Base-by-base conservation (phyloP, 23 red algal genomes). In the Cyanidiococcus yangmingshanensis region DNA sequence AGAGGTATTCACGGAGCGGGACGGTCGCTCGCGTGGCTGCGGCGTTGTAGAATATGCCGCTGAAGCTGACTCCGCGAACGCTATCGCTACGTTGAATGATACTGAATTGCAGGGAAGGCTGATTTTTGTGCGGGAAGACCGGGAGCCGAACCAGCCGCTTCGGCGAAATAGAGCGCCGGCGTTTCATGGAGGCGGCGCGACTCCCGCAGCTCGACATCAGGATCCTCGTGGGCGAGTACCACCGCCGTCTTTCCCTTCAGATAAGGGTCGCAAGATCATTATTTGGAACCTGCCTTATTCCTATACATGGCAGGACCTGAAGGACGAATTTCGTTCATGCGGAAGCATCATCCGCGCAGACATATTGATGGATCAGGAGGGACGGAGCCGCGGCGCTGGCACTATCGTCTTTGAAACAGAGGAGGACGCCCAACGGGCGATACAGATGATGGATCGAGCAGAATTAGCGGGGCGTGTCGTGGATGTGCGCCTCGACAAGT, bases 41-140 rank as follows among this genome's bases (percentile, higher is more conserved):
- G 94, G 94, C 1, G 87, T 91, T 29, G 94, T 98, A 58, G 94
- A 98, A 80, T 98, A 89, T 37, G 94, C 85, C 27, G 87, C 94
- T 0, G 82, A 82, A 29, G 87, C 87, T 40, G 79, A 58, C 38
- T 88, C 94, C 29, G 54, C 79, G 7, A 87, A 82, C 33, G 94
- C 94, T 41, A 98, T 98, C 67, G 76, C 79, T 39, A 90, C 87
- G 1, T 83, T 98, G 50, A 91, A 91, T 27, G 89, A 98, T 38
- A 83, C 88, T 21, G 82, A 84, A 54, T 79, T 98, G 0, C 87
- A 98, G 67, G 88, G 94, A 51, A 77, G 94, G 33, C 77, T 74
- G 39, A 87, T 98, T 41, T 98, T 98, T 75, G 94, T 98, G 33
- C 94, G 94, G 24, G 94, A 84, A 50, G 94, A 98, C 82, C 84